Base-by-base conservation (phyloP, 495 filamentous ascomycete species). In the Pseudoneurospora amorphoporcata region DNA sequence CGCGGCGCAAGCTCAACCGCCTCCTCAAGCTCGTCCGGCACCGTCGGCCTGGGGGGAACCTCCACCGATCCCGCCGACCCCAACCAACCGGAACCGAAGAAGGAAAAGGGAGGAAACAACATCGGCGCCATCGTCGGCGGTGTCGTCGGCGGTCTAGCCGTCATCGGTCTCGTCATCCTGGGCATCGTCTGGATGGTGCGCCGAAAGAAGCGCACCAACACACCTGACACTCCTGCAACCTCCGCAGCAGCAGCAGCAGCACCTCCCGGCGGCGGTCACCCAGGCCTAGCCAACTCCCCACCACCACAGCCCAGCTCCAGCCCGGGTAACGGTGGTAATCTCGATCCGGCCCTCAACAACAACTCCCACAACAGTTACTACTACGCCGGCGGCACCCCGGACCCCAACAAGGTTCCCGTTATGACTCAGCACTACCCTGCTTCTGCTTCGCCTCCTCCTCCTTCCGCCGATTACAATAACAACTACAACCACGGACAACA, bases 101-200 rank as follows among this genome's bases (percentile, higher is more conserved):
- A 39, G 29, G 72, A 47, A 3, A 39, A 58, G 0, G 81, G 80
- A 3, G 76, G 77, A n/a, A 79, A 77, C 1, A 79, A 78, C 35
- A 71, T 82, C 29, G 83, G 82, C 17, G 80, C 84, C 68, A 84
- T 87, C 53, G 83, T 82, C 9, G 86, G 86, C 14, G 86, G 86
- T 43, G 82, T 83, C 35, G 79, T 87, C 8, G 86, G 86, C 40
- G 86, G 84, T 29, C 76, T 86, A 39, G 85, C 74, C 10, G 81
- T 77, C 29, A 73, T 84, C n/a, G 80, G 78, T 8, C 75, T 86
- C n/a, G 75, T 82, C 70, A 80, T 75, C 8, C 69, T 85, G 10
- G 83, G 73, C 40, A 74, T 81, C 47, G 76, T 82, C 72, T 82
- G 83, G 75, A 53, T 86, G 38, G 23, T 82, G 43, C 80, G 80